Evolutionary conservation across 1,284 basidiomycete genomes (phyloP), one percentile per base, ranked within the genome.

Genomic region (Paramarasmius palmivorus): DNA sequence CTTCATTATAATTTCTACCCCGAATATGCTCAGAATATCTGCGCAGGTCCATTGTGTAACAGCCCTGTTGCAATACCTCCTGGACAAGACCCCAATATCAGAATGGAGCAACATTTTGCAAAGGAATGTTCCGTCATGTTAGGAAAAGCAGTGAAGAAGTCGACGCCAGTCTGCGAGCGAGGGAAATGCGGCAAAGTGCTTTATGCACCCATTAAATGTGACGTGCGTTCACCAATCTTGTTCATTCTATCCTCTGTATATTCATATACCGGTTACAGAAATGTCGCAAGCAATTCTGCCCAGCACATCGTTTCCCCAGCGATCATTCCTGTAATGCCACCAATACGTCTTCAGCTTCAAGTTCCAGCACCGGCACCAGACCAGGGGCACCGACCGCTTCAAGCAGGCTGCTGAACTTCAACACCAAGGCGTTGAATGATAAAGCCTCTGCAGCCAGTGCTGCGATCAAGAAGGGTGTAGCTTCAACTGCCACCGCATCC

Each of bases 61-160:
- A 77, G 70, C 1, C 87, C 86, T 1, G 81, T 92, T 7, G 81
- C 88, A 10, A 81, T 92, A 54, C 83, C 81, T 25, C 82, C 77
- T 0, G 86, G 85, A 20, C 83, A 89, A 64, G 86, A 92, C 62
- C 88, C 90, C 10, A 92, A 92, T 61, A 68, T 83, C 35, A 79
- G 83, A 46, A 89, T 92, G 84, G 88, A 91, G 57, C 69, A 73
- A 1, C 90, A 92, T 63, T 77, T 92, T 59, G 71, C 64, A 34
- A 72, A 63, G 0, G 84, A 88, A 47, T 92, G 90, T 62, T 76
- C 77, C 8, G 83, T 84, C 36, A 81, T 83, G 73, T 88, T 83
- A 0, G 85, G 86, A 42, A 79, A 77, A 59, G 61, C 65, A 57
- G 79, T 76, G 63, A 63, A 74, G 22, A 82, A 76, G 58, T 74